Evolutionary conservation across 2,329 filamentous ascomycete genomes (phyloP).

Genomic region (Xylariaceae sp.): DNA sequence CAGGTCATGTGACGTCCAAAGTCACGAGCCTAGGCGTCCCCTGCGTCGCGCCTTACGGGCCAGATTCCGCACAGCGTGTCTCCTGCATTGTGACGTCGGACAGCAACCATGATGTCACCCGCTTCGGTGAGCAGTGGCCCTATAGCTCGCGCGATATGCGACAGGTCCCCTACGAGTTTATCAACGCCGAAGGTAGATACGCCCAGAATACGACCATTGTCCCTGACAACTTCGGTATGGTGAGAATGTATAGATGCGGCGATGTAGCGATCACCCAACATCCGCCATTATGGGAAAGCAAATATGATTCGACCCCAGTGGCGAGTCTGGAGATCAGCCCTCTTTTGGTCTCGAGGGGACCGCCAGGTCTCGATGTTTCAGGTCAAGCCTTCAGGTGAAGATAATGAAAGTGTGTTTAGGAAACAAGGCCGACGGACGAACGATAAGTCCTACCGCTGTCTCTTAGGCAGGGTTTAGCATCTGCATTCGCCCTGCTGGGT

Average conservation of each 20-base stretch:
- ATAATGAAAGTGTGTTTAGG: neutral
- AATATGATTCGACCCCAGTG: constrained; percentile 20
- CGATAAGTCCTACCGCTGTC: constrained; percentile 11
- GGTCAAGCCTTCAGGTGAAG: constrained; percentile 10
- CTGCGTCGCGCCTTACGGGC: neutral
- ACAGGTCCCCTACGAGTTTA: too few species aligned
- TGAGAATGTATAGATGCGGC: neutral
- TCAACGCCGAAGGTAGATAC: too few species aligned
- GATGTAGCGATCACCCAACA: constrained; percentile 23
- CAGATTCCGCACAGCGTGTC: neutral
- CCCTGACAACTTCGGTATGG: too few species aligned
- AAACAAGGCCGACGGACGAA: constrained; percentile 5
- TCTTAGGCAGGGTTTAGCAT: constrained; percentile 15
- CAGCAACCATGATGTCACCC: constrained; percentile 5
- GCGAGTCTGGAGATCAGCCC: constrained; percentile 19
- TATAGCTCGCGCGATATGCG: neutral
- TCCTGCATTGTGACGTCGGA: constrained; percentile 15
- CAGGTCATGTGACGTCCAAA: neutral
- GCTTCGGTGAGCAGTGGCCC: constrained; percentile 16
- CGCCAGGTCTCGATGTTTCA: constrained; percentile 3
- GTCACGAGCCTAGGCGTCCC: neutral
- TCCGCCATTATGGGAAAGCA: constrained; percentile 23
- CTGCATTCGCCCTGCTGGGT: too few species aligned
- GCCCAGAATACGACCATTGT: too few species aligned
- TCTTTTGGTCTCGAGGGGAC: constrained; percentile 14